These are phyloP conservation scores for Purpureocillium takamizusanense DNA, from an alignment of 2,329 filamentous ascomycete genomes.

Conservation along the genomic window DNA sequence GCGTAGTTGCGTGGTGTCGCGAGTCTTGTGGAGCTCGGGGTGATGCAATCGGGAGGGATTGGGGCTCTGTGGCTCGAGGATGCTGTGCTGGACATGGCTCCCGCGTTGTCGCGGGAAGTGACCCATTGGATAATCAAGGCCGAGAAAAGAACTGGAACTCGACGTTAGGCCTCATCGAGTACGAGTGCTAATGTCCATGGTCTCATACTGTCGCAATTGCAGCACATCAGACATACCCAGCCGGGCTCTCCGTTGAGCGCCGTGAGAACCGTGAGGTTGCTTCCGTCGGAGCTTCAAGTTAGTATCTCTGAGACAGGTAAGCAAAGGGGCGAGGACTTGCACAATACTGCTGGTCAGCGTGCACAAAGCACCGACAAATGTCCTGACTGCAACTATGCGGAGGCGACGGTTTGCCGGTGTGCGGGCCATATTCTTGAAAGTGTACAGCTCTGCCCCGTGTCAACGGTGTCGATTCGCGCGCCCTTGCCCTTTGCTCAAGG, in stretches of 20 bases:
- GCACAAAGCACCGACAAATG: constrained; percentile 48
- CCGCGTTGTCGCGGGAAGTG: constrained; percentile 35
- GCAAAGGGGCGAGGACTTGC: constrained; percentile 24
- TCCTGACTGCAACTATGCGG: constrained; percentile 44
- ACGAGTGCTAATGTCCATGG: neutral
- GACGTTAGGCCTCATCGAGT: neutral
- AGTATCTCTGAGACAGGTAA: neutral
- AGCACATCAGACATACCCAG: constrained; percentile 58
- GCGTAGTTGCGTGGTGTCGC: constrained; percentile 6
- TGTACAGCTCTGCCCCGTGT: constrained; percentile 36
- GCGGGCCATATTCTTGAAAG: constrained; percentile 37
- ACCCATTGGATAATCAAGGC: constrained; percentile 55
- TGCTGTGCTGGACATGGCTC: constrained; percentile 14
- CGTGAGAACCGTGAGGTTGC: constrained; percentile 51
- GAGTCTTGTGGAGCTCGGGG: constrained; percentile 2
- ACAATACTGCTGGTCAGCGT: constrained; percentile 50
- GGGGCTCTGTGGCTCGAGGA: constrained; percentile 5
- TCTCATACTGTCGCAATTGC: constrained; percentile 49
- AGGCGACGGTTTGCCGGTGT: constrained; percentile 32
- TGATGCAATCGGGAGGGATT: constrained; percentile 7
- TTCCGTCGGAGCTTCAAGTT: constrained; percentile 15
- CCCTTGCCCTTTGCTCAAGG: neutral
- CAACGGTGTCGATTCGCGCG: too few species aligned
- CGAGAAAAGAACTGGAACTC: constrained; percentile 43
- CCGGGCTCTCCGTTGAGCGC: constrained; percentile 51